Evolutionary conservation across 2,329 filamentous ascomycete genomes (phyloP).

Genomic region (Gyromitra esculenta): DNA sequence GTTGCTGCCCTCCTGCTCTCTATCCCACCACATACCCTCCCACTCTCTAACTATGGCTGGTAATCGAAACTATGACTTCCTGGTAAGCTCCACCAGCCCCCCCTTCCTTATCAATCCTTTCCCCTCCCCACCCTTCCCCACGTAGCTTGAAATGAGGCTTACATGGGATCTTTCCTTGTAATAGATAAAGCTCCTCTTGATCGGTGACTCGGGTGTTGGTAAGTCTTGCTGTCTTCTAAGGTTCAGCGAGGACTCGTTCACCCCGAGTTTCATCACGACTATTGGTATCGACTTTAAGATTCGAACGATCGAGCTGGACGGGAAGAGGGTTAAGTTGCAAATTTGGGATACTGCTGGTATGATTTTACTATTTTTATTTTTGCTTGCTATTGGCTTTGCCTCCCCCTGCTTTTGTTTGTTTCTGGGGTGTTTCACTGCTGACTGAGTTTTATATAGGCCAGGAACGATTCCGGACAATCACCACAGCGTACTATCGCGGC

Average conservation of each 20-base stretch:
- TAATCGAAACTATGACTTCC: conserved; percentile 98
- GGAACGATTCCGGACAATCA: conserved; percentile 98
- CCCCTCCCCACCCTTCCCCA: conserved; percentile 46
- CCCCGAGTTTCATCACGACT: conserved; percentile 96
- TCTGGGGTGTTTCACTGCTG: conserved; percentile 60
- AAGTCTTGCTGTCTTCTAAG: conserved; percentile 97
- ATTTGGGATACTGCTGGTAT: conserved; percentile 95
- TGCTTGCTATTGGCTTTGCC: neutral
- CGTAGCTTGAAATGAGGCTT: conserved; percentile 32
- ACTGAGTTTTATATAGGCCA: conserved; percentile 66
- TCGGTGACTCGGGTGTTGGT: conserved; percentile 94
- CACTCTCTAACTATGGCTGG: conserved; percentile 75
- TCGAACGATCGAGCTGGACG: conserved; percentile 96
- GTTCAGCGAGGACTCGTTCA: conserved; percentile 98
- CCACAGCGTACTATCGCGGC: conserved; percentile 96
- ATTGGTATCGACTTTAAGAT: conserved; percentile 99
- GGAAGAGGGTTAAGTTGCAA: conserved; percentile 98
- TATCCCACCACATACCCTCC: conserved; percentile 9
- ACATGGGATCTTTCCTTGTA: conserved; percentile 47
- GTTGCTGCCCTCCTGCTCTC: conserved; percentile 18
- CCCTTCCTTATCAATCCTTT: conserved; percentile 52
- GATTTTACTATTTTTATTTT: conserved; percentile 14
- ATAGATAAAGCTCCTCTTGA: conserved; percentile 95
- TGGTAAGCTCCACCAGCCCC: conserved; percentile 69
- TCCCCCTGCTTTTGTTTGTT: conserved; percentile 28